phyloP scores from a whole-genome alignment of 495 filamentous ascomycete species.

The Penicillium angulare region DNA sequence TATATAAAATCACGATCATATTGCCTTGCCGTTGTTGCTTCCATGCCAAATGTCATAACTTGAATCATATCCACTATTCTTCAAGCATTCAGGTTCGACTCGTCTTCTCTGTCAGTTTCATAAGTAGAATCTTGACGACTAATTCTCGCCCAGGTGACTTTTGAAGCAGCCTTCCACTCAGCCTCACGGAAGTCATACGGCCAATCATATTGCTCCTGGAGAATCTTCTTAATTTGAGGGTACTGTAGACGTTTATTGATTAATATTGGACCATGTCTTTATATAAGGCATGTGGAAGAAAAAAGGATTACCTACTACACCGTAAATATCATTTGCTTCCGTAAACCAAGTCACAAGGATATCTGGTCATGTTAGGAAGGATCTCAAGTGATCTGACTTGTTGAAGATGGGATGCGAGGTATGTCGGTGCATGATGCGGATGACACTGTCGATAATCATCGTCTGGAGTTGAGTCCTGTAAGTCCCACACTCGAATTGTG shows the following conservation, averaged over 20 bases:
- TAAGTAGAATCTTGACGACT: background rate
- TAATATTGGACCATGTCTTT: background rate
- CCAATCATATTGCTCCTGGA: background rate
- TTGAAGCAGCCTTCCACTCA: background rate
- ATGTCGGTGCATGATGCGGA: background rate
- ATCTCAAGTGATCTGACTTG: slow-evolving; percentile 1
- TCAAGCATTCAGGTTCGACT: background rate
- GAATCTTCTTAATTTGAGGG: background rate
- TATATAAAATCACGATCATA: background rate
- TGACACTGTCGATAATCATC: background rate
- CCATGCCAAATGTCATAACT: background rate
- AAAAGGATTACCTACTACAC: background rate
- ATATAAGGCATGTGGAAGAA: background rate
- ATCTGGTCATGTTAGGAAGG: background rate
- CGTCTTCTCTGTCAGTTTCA: background rate
- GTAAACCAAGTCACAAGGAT: background rate
- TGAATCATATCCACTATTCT: background rate
- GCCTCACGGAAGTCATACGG: background rate
- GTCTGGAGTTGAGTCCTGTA: background rate
- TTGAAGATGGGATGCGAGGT: background rate
- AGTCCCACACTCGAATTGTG: background rate
- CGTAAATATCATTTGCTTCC: background rate
- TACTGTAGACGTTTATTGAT: background rate
- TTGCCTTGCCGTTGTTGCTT: background rate
- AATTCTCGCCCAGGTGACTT: slow-evolving; percentile 1